Base-by-base conservation (phyloP, 306 rosid genomes). In the Begonia loranthoides region DNA sequence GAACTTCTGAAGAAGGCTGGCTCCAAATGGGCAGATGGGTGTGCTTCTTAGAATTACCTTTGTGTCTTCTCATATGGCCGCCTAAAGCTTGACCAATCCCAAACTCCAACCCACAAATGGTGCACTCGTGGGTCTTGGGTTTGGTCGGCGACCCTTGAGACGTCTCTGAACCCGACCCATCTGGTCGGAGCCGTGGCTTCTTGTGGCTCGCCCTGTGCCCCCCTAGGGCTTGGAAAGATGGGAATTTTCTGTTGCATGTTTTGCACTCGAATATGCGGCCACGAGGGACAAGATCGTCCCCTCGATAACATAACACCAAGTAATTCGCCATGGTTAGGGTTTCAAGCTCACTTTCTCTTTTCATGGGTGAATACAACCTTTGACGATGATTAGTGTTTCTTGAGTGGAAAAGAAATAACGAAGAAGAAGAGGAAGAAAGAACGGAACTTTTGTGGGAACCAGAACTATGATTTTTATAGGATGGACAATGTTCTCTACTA, bases 161-260 rank as follows among this genome's bases (percentile, higher is more conserved):
- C 3, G 54, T 52, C 11, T 71, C 74, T 4, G 55, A 63, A 10
- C 44, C 57, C 1, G 61, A 59, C 1, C 62, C 76, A 16, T 61
- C 74, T 15, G 45, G 51, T 4, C 60, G 74, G 54, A 77, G 45
- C 74, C 82, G 61, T 12, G 92, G 86, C 72, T 85, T 90, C 66
- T 86, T 90, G 80, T 90, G 99, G 54, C 99, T 90, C 7, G 99
- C 99, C 0, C 99, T 69, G 62, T 90, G 99, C 6, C 99, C 99
- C 0, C 99, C 99, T 1, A 90, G 92, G 0, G 99, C 99, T 13
- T 90, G 99, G 62, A 90, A 90, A 38, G 99, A 90, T 8, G 81
- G 60, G 60, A 90, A 90, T 53, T 86, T 79, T 49, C 94, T 76
- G 33, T 80, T 80, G 45, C 99, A 90, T 0, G 99, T 90, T 65